Evolutionary conservation across 129 eudicot species (phyloP).

Genomic region (Tagetes erecta): DNA sequence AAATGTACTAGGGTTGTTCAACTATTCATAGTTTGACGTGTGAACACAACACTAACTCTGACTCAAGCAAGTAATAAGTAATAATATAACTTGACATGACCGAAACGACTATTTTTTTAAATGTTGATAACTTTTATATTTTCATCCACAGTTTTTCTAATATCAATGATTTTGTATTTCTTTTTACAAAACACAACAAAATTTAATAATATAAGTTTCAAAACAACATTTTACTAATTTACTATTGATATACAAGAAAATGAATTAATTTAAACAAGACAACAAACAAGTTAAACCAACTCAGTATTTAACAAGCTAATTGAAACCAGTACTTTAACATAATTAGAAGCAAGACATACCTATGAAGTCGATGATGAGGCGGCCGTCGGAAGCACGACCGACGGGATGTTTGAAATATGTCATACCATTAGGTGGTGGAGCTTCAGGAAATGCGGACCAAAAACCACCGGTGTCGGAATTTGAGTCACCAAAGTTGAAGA

Average conservation of each 20-base stretch:
- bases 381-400: constrained; percentile 84
- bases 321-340: too few species aligned
- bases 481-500: constrained; percentile 94
- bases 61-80: neutral
- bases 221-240: too few species aligned
- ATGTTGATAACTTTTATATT: too few species aligned
- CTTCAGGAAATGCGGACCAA: constrained; percentile 81
- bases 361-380: constrained; percentile 72
- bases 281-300: neutral
- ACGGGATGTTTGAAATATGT: constrained; percentile 80
- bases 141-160: too few species aligned
- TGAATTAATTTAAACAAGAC: neutral
- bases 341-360: constrained; percentile 36
- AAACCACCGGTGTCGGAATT: constrained; percentile 95
- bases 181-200: neutral
- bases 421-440: constrained; percentile 69
- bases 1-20: too few species aligned
- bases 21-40: too few species aligned
- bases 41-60: neutral
- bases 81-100: too few species aligned
- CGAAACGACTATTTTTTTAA: too few species aligned
- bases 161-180: neutral
- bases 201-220: too few species aligned
- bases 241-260: too few species aligned
- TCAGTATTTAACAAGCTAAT: too few species aligned